Evolutionary conservation across 768 basidiomycete genomes (phyloP).

Genomic region (Leucocoprinus leucothites): DNA sequence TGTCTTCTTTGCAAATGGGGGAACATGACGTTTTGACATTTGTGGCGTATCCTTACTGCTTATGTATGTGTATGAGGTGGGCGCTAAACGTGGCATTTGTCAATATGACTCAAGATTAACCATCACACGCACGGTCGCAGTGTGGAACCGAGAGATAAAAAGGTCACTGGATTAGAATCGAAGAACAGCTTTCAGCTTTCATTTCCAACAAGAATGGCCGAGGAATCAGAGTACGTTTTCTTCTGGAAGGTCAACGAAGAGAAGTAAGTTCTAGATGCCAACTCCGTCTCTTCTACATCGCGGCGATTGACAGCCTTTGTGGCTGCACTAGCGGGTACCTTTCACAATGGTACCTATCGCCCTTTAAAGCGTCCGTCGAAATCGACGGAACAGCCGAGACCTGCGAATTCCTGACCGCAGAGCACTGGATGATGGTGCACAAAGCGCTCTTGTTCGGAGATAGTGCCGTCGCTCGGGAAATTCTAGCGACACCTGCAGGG

Average conservation of each 20-base stretch:
- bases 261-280: conserved; percentile 29
- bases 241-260: conserved; percentile 42
- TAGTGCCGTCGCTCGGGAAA: conserved; percentile 34
- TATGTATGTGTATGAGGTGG: too few species aligned
- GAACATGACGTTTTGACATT: too few species aligned
- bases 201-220: conserved; percentile 5
- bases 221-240: conserved; percentile 36
- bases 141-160: too few species aligned
- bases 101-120: too few species aligned
- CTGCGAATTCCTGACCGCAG: conserved; percentile 43
- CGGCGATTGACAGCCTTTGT: too few species aligned
- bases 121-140: too few species aligned
- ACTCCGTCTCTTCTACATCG: too few species aligned
- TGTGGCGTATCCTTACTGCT: too few species aligned
- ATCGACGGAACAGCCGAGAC: conserved; percentile 27
- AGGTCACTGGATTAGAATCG: too few species aligned
- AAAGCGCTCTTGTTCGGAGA: conserved; percentile 59
- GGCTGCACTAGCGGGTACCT: conserved; percentile 45
- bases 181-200: too few species aligned
- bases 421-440: conserved; percentile 70
- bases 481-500: conserved; percentile 32
- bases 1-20: too few species aligned
- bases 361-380: conserved; percentile 37
- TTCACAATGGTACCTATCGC: conserved; percentile 47
- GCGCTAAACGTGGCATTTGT: too few species aligned